A percentile compares a stretch with the other conserved stretches of the same genome.
Conservation (phyloP, 257 asterid genomes). For the Jaltomata sinuosa region DNA sequence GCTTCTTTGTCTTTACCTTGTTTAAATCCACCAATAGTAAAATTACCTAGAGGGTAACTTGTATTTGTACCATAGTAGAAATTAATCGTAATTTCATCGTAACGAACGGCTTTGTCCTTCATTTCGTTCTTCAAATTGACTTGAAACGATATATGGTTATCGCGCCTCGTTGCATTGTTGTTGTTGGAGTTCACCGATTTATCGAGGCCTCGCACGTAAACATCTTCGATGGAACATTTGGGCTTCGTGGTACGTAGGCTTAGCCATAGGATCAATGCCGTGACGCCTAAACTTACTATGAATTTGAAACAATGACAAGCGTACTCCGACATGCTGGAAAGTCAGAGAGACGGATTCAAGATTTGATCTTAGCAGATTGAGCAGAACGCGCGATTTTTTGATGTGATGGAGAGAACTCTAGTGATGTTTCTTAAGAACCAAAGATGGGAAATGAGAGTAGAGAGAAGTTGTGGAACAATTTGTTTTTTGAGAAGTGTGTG, state of each 20-base stretch:
- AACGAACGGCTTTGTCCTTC: constrained; percentile 65
- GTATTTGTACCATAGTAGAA: constrained; percentile 25
- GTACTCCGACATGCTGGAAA: background rate
- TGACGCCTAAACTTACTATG: constrained; percentile 55
- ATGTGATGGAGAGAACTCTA: background rate
- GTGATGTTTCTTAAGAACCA: background rate
- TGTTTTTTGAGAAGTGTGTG: background rate
- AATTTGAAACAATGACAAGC: constrained; percentile 36
- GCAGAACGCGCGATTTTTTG: background rate
- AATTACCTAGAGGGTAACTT: constrained; percentile 29
- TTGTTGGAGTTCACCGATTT: constrained; percentile 14
- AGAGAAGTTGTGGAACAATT: background rate
- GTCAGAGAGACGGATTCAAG: background rate
- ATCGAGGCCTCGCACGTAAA: constrained; percentile 54
- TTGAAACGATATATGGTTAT: constrained; percentile 38
- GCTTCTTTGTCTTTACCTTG: constrained; percentile 65
- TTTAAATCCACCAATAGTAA: constrained; percentile 33
- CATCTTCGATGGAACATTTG: constrained; percentile 32
- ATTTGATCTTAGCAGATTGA: background rate
- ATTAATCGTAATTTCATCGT: constrained; percentile 27
- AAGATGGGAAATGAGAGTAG: background rate
- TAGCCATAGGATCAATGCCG: constrained; percentile 75
- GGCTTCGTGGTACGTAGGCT: constrained; percentile 61
- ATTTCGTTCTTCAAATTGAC: constrained; percentile 46
- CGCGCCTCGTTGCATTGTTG: background rate